These are phyloP conservation scores for Botryotinia narcissicola DNA, from an alignment of 2,329 filamentous ascomycete species.

Conservation along the genomic window DNA sequence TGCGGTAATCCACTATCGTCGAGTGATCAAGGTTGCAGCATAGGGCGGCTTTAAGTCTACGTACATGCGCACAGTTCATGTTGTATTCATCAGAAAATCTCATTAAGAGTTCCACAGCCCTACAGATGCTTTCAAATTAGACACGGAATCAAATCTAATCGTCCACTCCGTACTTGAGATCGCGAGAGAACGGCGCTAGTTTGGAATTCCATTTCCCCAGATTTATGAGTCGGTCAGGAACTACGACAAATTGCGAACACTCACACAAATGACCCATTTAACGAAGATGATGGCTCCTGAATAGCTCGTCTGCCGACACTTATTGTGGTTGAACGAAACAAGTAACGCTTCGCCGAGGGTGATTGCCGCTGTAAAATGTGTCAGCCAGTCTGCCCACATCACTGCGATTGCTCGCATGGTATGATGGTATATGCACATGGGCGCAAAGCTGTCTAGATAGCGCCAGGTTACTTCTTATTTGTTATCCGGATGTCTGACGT, in stretches of 20 bases:
- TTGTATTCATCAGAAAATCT: neutral
- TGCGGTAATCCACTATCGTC: constrained; percentile 5
- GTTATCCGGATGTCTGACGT: neutral
- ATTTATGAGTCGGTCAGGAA: neutral
- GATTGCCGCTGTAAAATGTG: neutral
- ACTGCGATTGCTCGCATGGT: neutral
- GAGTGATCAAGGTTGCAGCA: neutral
- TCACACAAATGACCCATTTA: neutral
- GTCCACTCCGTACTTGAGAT: neutral
- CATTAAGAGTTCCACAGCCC: neutral
- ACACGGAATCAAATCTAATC: neutral
- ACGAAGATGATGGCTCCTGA: neutral
- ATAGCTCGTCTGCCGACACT: neutral
- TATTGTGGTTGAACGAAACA: neutral
- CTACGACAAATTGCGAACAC: neutral
- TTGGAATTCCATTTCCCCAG: neutral
- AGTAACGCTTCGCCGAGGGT: neutral
- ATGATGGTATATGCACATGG: neutral
- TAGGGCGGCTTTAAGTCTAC: neutral
- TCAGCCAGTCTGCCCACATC: neutral
- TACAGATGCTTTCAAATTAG: neutral
- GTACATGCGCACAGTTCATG: neutral
- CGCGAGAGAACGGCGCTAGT: neutral
- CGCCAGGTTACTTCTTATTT: neutral
- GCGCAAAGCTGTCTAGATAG: neutral